phyloP scores from a whole-genome alignment of 106 monocot genomes.

The Allium fistulosum region DNA sequence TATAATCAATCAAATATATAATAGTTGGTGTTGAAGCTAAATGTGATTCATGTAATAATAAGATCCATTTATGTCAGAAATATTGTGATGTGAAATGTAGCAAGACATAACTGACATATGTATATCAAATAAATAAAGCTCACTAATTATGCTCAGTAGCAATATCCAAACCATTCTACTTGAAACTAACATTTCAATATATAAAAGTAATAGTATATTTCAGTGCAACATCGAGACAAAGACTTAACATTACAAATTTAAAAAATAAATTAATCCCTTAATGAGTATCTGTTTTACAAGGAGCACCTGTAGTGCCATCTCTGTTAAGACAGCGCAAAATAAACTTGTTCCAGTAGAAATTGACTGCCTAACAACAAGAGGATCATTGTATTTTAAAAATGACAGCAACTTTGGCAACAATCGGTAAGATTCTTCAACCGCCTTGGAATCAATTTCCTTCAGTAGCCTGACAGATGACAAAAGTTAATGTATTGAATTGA shows the following conservation, averaged over 20 bases:
- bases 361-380: constrained; percentile 72
- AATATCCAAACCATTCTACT: neutral
- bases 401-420: constrained; percentile 80
- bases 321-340: constrained; percentile 81
- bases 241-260: constrained; percentile 16
- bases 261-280: constrained; percentile 20
- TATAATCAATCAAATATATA: too few species aligned
- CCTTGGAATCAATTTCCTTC: constrained; percentile 46
- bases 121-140: too few species aligned
- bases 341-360: constrained; percentile 78
- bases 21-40: too few species aligned
- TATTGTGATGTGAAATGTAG: too few species aligned
- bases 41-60: too few species aligned
- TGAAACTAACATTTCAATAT: neutral
- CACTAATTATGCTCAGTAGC: too few species aligned
- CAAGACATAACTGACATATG: too few species aligned
- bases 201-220: constrained; percentile 5
- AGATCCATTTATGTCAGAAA: too few species aligned
- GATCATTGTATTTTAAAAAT: constrained; percentile 62
- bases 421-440: constrained; percentile 38
- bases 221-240: constrained; percentile 12
- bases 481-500: neutral
- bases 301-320: constrained; percentile 95
- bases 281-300: constrained; percentile 50
- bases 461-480: constrained; percentile 50